Evolutionary conservation across 2,329 filamentous ascomycete genomes (phyloP).

Genomic region (Claviceps sorghi): DNA sequence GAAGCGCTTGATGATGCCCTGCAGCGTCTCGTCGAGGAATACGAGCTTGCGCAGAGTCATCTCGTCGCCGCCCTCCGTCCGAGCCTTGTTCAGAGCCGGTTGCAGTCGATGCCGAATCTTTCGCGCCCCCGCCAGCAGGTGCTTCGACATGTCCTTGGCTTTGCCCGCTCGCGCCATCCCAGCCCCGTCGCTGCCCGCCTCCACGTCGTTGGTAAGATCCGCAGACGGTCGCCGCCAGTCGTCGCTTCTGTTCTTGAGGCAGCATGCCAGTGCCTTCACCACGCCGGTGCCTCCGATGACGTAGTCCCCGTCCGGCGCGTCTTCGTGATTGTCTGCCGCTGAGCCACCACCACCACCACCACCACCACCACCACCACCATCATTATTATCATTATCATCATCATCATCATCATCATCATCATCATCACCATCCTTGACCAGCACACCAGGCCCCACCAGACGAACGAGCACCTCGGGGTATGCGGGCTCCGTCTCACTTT

Average conservation of each 20-base stretch:
- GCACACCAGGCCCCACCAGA: constrained; percentile 58
- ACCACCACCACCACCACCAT: constrained; percentile 14
- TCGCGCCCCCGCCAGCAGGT: constrained; percentile 70
- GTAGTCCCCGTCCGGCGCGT: constrained; percentile 80
- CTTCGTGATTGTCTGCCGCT: constrained; percentile 46
- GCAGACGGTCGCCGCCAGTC: constrained; percentile 41
- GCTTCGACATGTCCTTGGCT: constrained; percentile 87
- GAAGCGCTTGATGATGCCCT: constrained; percentile 87
- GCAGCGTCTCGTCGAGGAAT: constrained; percentile 77
- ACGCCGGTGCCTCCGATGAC: constrained; percentile 92
- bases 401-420: constrained; percentile 19
- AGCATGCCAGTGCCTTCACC: constrained; percentile 84
- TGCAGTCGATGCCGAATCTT: constrained; percentile 78
- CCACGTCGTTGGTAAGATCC: constrained; percentile 38
- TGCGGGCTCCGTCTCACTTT: constrained; percentile 11
- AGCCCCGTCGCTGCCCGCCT: constrained; percentile 21
- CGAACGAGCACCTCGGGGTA: constrained; percentile 75
- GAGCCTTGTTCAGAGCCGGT: constrained; percentile 62
- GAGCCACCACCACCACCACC: constrained; percentile 24
- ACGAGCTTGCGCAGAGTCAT: constrained; percentile 67
- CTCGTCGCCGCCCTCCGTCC: constrained; percentile 55
- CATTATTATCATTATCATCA: background rate
- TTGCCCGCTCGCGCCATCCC: constrained; percentile 36
- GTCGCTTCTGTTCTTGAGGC: constrained; percentile 61
- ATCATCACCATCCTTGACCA: constrained; percentile 13